Percentiles rank a stretch among this genome's conserved stretches.
These are phyloP conservation scores for Trametes polyzona DNA, from an alignment of 1,284 basidiomycete species.

Conservation along the genomic window DNA sequence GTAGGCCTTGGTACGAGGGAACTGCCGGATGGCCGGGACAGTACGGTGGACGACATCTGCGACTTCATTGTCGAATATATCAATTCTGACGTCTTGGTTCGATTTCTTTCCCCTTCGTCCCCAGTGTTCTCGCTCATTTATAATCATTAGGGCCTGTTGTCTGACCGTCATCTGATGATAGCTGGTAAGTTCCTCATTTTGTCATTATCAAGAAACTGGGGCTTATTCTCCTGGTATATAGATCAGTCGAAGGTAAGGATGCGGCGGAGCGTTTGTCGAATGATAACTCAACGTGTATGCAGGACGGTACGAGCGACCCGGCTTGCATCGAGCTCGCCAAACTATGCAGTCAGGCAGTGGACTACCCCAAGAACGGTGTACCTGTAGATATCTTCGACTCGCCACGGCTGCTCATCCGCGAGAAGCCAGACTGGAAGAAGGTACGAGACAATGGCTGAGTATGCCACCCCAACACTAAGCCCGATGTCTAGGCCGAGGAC, in stretches of 20 bases:
- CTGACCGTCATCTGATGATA: slow-evolving; percentile 72
- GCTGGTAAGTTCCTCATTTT: slow-evolving; percentile 56
- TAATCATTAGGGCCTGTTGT: slow-evolving; percentile 58
- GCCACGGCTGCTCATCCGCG: slow-evolving; percentile 57
- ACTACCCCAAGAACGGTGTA: slow-evolving; percentile 75
- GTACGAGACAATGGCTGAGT: too few species aligned
- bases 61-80: slow-evolving; percentile 86
- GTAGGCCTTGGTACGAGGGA: slow-evolving; percentile 34
- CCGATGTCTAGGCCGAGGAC: slow-evolving; percentile 53
- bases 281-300: neutral
- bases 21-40: slow-evolving; percentile 53
- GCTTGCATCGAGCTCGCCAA: slow-evolving; percentile 67
- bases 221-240: slow-evolving; percentile 29
- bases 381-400: slow-evolving; percentile 55
- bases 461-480: too few species aligned
- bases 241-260: slow-evolving; percentile 66
- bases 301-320: slow-evolving; percentile 70
- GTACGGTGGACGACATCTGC: slow-evolving; percentile 75
- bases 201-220: too few species aligned
- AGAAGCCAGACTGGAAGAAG: slow-evolving; percentile 77
- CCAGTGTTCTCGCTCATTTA: neutral
- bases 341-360: slow-evolving; percentile 71
- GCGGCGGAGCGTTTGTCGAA: neutral
- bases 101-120: neutral
- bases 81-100: slow-evolving; percentile 74